Conservation (phyloP, 495 filamentous ascomycete genomes). For the Lichina pygmaea region DNA sequence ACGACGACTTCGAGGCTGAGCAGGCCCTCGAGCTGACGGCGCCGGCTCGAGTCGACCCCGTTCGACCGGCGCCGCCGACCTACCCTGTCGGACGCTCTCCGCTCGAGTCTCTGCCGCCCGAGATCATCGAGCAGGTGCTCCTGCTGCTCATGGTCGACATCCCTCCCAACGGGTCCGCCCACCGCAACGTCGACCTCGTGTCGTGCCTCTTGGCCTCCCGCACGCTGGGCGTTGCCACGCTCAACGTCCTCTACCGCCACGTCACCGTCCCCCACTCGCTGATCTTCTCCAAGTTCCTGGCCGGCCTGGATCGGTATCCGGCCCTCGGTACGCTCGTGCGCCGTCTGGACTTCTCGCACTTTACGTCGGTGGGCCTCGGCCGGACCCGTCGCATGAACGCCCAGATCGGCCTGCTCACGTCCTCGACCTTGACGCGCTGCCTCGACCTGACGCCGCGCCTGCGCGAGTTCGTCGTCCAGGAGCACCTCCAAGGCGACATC, state of each 20-base stretch:
- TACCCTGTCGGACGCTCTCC: constrained; percentile 21
- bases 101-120: constrained; percentile 39
- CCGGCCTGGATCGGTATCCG: constrained; percentile 38
- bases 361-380: constrained; percentile 60
- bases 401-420: constrained; percentile 58
- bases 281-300: constrained; percentile 66
- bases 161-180: constrained; percentile 48
- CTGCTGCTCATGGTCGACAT: constrained; percentile 47
- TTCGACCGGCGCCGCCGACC: constrained; percentile 9
- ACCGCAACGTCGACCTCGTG: constrained; percentile 62
- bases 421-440: constrained; percentile 47
- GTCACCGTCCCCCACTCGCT: constrained; percentile 72
- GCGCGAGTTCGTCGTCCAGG: constrained; percentile 58
- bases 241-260: constrained; percentile 52
- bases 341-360: constrained; percentile 69
- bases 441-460: constrained; percentile 51
- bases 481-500: constrained; percentile 62
- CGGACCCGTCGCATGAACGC: constrained; percentile 54
- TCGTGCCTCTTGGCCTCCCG: constrained; percentile 50
- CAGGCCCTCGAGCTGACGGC: no score
- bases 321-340: constrained; percentile 54
- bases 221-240: constrained; percentile 46
- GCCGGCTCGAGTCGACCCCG: neutral
- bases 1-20: neutral
- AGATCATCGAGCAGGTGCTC: constrained; percentile 46